Evolutionary conservation across 1,284 basidiomycete species (phyloP).

Genomic region (Trametes hirsuta): DNA sequence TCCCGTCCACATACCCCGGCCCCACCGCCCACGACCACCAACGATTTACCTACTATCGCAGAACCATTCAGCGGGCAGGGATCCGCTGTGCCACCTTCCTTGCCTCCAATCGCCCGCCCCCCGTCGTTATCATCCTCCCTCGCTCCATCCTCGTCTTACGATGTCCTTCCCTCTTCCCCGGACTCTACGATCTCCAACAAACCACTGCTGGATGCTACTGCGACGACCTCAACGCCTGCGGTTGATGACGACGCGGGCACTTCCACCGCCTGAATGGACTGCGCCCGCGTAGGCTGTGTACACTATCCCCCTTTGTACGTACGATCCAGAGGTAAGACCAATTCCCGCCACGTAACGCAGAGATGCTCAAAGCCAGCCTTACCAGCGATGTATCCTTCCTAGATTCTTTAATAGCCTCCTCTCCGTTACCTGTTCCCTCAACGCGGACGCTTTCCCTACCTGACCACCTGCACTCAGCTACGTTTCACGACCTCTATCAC

Average conservation of each 20-base stretch:
- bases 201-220: constrained; percentile 33
- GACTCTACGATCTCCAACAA: constrained; percentile 40
- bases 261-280: constrained; percentile 1
- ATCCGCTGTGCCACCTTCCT: neutral
- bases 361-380: neutral
- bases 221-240: constrained; percentile 7
- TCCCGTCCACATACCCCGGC: constrained; percentile 7
- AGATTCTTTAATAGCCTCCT: constrained; percentile 5
- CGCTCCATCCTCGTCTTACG: constrained; percentile 35
- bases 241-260: constrained; percentile 14
- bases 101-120: constrained; percentile 12
- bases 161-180: constrained; percentile 41
- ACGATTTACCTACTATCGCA: neutral
- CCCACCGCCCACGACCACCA: neutral
- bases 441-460: neutral
- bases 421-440: neutral
- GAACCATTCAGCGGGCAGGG: neutral
- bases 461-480: neutral
- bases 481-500: neutral
- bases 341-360: no score
- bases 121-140: constrained; percentile 35
- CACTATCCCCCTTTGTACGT: constrained; percentile 15
- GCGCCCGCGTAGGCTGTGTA: constrained; percentile 9
- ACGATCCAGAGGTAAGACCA: constrained; percentile 3
- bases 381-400: constrained; percentile 9